These are phyloP conservation scores for Digitaria exilis DNA, from an alignment of 202 grass and related monocot genomes.

Conservation along the genomic window DNA sequence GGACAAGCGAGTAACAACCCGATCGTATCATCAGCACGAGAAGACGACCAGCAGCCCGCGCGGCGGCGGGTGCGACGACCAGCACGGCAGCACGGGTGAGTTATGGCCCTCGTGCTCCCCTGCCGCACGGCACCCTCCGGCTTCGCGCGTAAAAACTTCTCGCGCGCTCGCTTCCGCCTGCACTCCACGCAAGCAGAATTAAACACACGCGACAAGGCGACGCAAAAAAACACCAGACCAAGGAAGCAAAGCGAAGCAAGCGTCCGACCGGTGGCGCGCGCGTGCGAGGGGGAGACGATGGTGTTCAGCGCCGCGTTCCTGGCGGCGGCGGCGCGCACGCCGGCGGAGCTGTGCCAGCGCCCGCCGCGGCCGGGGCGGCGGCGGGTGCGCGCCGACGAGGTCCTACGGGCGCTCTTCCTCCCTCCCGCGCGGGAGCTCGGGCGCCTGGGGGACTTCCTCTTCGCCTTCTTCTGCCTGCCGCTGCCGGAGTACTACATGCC, in stretches of 20 bases:
- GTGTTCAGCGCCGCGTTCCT: conserved; percentile 49
- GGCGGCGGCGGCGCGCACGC: conserved; percentile 33
- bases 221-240: neutral
- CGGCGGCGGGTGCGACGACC: conserved; percentile 5
- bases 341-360: conserved; percentile 56
- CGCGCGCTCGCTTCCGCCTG: neutral
- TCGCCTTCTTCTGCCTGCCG: conserved; percentile 60
- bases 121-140: neutral
- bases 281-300: neutral
- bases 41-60: neutral
- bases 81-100: neutral
- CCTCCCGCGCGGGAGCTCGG: conserved; percentile 42
- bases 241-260: neutral
- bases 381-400: conserved; percentile 52
- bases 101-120: neutral
- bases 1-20: neutral
- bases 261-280: neutral
- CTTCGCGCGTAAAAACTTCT: neutral
- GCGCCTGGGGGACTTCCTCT: conserved; percentile 43
- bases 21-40: neutral
- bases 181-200: conserved; percentile 9
- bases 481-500: conserved; percentile 50
- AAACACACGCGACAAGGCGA: neutral
- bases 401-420: conserved; percentile 48
- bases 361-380: conserved; percentile 17